Evolutionary conservation across 2,329 filamentous ascomycete species (phyloP).

Genomic region (Diaporthe sp.): DNA sequence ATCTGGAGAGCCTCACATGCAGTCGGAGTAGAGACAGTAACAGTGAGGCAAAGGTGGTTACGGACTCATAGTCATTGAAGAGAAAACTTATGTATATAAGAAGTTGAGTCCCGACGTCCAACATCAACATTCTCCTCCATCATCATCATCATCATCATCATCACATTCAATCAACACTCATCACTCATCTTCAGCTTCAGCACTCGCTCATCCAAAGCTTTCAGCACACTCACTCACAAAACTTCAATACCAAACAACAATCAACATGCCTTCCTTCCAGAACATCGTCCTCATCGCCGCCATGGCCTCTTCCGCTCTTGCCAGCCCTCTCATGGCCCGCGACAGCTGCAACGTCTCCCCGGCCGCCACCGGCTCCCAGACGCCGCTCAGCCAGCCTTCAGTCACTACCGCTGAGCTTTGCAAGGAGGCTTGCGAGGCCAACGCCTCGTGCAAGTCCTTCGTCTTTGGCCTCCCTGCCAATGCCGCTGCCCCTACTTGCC

Average conservation of each 20-base stretch:
- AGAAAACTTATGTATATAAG: not conserved
- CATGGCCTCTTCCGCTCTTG: constrained; percentile 1
- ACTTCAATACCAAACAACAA: not conserved
- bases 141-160: constrained; percentile 6
- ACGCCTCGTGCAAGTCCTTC: constrained; percentile 2
- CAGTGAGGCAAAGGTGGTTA: not conserved
- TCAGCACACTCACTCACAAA: not conserved
- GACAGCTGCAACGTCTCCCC: constrained; percentile 11
- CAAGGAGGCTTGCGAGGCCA: constrained; percentile 18
- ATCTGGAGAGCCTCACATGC: not conserved
- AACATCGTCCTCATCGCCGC: constrained; percentile 2
- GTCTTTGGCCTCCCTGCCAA: not conserved
- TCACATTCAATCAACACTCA: not conserved
- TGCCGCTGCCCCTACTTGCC: not conserved
- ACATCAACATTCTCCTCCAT: not conserved
- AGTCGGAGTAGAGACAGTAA: too few relatives aligned
- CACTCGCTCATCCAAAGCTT: not conserved
- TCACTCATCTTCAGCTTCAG: not conserved
- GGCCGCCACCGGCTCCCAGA: not conserved
- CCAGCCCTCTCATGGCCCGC: constrained; percentile 10
- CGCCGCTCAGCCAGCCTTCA: not conserved
- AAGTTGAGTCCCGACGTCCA: not conserved
- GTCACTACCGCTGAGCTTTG: constrained; percentile 2
- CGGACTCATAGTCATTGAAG: not conserved
- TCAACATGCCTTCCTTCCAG: not conserved